phyloP scores from a whole-genome alignment of 345 rosid genomes.

The Rhizophora apiculata region DNA sequence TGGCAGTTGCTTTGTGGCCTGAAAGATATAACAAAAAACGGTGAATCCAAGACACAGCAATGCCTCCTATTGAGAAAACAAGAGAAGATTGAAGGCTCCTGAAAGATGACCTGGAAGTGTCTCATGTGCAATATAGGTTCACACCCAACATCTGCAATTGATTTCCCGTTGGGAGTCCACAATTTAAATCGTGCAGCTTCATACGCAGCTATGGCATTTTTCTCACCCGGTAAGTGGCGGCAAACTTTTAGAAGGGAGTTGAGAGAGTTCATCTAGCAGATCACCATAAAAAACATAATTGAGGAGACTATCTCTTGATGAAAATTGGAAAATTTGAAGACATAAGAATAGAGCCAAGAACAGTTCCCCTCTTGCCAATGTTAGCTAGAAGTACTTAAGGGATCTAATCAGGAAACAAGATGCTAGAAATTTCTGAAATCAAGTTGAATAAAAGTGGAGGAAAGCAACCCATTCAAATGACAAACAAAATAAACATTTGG shows the following conservation, averaged over 20 bases:
- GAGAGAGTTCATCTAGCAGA: slow-evolving; percentile 89
- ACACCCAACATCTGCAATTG: slow-evolving; percentile 95
- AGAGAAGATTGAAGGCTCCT: not conserved
- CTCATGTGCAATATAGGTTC: slow-evolving; percentile 98
- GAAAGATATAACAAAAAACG: slow-evolving; percentile 19
- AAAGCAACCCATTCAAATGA: too few species aligned
- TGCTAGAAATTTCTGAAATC: too few species aligned
- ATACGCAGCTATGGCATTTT: slow-evolving; percentile 38
- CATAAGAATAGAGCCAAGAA: not conserved
- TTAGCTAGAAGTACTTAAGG: too few species aligned
- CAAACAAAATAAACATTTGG: too few species aligned
- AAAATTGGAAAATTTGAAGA: not conserved
- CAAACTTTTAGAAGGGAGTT: slow-evolving; percentile 69
- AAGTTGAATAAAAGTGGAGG: too few species aligned
- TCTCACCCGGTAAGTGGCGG: slow-evolving; percentile 61
- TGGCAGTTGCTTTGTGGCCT: slow-evolving; percentile 76
- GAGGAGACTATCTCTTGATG: slow-evolving; percentile 1
- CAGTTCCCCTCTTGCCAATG: not conserved
- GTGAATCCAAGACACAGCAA: not conserved
- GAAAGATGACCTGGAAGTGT: slow-evolving; percentile 70
- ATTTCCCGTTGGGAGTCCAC: slow-evolving; percentile 70
- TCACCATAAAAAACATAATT: slow-evolving; percentile 20
- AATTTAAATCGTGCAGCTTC: slow-evolving; percentile 64
- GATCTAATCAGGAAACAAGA: too few species aligned
- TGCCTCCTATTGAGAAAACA: not conserved